Evolutionary conservation across 176 grass and related monocot genomes (phyloP), one percentile per base, ranked within the genome.

Genomic region (Otatea glauca): DNA sequence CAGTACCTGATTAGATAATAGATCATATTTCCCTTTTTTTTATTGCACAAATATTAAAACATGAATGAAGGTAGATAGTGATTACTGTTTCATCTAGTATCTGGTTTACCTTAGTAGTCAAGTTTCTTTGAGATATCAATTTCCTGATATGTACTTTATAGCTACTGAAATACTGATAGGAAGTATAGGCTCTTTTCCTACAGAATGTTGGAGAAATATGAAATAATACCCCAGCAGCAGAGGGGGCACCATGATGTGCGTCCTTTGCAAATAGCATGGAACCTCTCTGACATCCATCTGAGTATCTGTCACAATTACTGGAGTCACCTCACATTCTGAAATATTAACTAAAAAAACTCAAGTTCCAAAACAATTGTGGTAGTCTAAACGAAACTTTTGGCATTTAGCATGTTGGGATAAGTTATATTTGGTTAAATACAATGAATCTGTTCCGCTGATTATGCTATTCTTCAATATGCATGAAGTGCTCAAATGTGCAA

Each of bases 321-420:
- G 25, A 66, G 47, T n/a, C 23, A 6, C 12, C n/a, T 86, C 44
- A 56, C 66, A 78, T 65, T 64, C 65, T 23, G 60, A 45, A 83
- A 9, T 67, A 51, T 0, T 21, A 6, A 6, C 18, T 80, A 50
- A 35, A 47, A 62, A 50, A 80, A 37, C 35, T 83, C 37, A 53
- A 9, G 16, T 75, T 53, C 44, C 77, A 47, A 60, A 55, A 50
- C 68, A 44, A 44, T 45, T 64, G 43, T 39, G 63, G 38, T 47
- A 7, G 54, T 11, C 44, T 71, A 83, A 74, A 50, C 64, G 55
- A 23, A 23, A 66, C 68, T 60, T 77, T 13, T 66, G 27, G 6
- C 23, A 10, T 49, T 51, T 67, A 21, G 0, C 32, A 82, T 76
- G 71, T 32, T 18, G 20, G 3, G 41, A 87, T 75, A 51, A 6